Conservation (phyloP, 176 grass and related monocot species). For the Chrysopogon serrulatus region DNA sequence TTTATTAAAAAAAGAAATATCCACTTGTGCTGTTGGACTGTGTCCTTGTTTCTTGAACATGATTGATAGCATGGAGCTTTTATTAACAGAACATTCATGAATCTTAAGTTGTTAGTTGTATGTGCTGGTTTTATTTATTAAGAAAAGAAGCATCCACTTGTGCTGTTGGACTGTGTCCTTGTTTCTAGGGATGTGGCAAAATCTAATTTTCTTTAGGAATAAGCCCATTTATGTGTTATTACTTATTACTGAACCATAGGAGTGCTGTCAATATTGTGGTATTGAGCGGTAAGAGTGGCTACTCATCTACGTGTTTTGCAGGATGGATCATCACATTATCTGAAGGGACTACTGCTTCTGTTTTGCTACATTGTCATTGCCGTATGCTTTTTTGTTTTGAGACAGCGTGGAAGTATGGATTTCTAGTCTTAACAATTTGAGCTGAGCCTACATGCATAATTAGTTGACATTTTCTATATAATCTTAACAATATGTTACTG, state of each 20-base stretch:
- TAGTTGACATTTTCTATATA: not conserved
- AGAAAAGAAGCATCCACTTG: not conserved
- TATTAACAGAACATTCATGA: not conserved
- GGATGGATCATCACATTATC: slow-evolving; percentile 88
- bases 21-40: not conserved
- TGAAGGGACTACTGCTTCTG: slow-evolving; percentile 75
- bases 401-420: slow-evolving; percentile 39
- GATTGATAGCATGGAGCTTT: not conserved
- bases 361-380: slow-evolving; percentile 61
- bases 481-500: not conserved
- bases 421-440: not conserved
- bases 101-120: not conserved
- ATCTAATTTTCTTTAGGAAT: not conserved
- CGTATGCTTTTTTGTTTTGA: slow-evolving; percentile 69
- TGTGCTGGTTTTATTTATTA: not conserved
- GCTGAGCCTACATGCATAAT: not conserved
- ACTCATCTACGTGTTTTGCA: slow-evolving; percentile 20
- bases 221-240: not conserved
- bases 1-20: not conserved
- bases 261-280: not conserved
- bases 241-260: not conserved
- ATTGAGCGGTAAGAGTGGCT: not conserved
- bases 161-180: not conserved
- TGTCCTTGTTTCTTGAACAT: not conserved
- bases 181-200: not conserved